phyloP scores from a whole-genome alignment of 2,329 filamentous ascomycete species.

The Colletotrichum sublineola region DNA sequence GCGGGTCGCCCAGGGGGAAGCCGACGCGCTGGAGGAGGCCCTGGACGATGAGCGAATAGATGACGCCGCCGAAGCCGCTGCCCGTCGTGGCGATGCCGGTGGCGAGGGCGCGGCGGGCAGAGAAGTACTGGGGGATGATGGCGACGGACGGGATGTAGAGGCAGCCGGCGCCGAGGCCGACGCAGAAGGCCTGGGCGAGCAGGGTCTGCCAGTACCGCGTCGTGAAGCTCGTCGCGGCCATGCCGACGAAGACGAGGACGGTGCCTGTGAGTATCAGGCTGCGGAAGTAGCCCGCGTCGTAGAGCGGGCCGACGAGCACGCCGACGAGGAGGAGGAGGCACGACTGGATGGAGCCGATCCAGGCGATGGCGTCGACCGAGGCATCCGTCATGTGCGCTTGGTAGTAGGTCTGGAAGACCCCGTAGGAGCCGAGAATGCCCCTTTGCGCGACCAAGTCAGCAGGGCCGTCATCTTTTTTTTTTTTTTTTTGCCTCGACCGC shows the following conservation, averaged over 20 bases:
- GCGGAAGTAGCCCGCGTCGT: constrained; percentile 55
- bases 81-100: constrained; percentile 59
- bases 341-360: constrained; percentile 51
- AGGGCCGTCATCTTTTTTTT: background rate
- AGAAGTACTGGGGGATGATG: constrained; percentile 57
- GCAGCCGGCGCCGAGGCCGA: constrained; percentile 58
- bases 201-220: constrained; percentile 58
- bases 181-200: constrained; percentile 57
- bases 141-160: constrained; percentile 56
- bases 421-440: constrained; percentile 54
- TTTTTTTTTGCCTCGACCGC: no score
- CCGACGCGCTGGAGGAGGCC: constrained; percentile 47
- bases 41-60: constrained; percentile 56
- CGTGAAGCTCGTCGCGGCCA: constrained; percentile 55
- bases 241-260: constrained; percentile 53
- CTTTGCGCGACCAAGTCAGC: constrained; percentile 39
- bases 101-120: constrained; percentile 54
- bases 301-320: constrained; percentile 54
- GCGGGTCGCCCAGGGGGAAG: constrained; percentile 53
- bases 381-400: constrained; percentile 39
- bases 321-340: constrained; percentile 55
- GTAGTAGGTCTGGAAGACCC: constrained; percentile 55
- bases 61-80: constrained; percentile 54
- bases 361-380: constrained; percentile 50
- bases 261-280: constrained; percentile 50